Conservation (phyloP, 2,329 filamentous ascomycete species). For the Aspergillus brasiliensis region DNA sequence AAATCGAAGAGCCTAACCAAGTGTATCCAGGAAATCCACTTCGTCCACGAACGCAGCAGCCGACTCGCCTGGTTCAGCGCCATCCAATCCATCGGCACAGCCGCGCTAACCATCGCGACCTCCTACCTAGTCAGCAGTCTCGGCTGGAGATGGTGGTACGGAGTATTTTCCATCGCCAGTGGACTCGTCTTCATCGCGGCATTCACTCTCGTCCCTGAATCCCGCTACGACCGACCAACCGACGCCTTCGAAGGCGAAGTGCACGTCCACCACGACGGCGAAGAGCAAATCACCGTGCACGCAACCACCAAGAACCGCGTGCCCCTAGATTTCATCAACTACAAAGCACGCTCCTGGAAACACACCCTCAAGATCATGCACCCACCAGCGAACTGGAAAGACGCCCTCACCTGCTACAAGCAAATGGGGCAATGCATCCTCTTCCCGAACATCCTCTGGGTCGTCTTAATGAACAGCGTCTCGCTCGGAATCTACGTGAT, state of each 20-base stretch:
- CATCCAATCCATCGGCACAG: constrained; percentile 12
- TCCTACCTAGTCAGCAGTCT: constrained; percentile 14
- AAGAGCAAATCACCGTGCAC: not conserved
- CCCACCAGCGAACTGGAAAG: constrained; percentile 1
- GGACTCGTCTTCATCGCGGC: constrained; percentile 1
- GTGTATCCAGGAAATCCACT: constrained; percentile 12
- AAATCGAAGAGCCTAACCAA: no score
- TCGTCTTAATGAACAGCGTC: constrained; percentile 14
- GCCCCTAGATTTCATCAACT: not conserved
- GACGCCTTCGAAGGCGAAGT: constrained; percentile 5
- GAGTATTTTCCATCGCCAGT: constrained; percentile 14
- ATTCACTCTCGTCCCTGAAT: constrained; percentile 8
- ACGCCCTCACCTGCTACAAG: constrained; percentile 12
- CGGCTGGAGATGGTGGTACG: constrained; percentile 19
- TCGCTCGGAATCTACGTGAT: constrained; percentile 17
- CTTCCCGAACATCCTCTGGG: constrained; percentile 15
- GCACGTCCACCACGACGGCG: not conserved
- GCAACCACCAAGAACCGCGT: constrained; percentile 2
- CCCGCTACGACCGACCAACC: constrained; percentile 1
- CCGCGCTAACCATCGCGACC: constrained; percentile 8
- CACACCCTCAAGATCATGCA: constrained; percentile 1
- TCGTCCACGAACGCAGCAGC: constrained; percentile 14
- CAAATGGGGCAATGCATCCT: constrained; percentile 15
- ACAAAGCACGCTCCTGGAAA: constrained; percentile 7
- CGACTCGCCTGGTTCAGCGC: constrained; percentile 16